Conservation (phyloP, 768 basidiomycete genomes). For the Russula olivacea region DNA sequence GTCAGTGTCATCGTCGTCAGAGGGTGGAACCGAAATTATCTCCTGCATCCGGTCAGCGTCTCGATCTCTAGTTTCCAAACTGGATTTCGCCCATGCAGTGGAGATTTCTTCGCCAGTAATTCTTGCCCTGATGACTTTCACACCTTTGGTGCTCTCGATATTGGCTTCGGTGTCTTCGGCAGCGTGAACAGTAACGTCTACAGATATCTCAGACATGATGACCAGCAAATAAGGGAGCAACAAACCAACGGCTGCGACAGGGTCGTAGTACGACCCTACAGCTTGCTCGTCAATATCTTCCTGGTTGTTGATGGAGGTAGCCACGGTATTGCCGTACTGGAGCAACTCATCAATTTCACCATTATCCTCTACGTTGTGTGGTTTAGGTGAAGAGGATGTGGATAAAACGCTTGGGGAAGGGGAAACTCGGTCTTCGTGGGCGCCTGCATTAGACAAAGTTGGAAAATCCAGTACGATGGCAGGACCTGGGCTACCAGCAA, state of each 20-base stretch:
- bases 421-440: background rate
- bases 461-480: background rate
- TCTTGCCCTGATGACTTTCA: background rate
- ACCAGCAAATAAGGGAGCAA: background rate
- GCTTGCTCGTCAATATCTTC: background rate
- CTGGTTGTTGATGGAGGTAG: background rate
- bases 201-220: slow-evolving; percentile 2
- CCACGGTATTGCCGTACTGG: background rate
- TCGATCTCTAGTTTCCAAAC: background rate
- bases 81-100: background rate
- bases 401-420: slow-evolving; percentile 9
- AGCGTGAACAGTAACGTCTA: slow-evolving; percentile 2
- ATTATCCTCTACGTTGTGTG: background rate
- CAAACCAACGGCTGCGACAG: background rate
- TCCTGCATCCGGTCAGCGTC: background rate
- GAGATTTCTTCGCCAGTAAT: background rate
- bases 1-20: slow-evolving; percentile 17
- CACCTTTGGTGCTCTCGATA: background rate
- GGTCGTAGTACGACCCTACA: background rate
- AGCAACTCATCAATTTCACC: background rate
- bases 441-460: background rate
- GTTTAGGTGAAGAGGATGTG: background rate
- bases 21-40: slow-evolving; percentile 2
- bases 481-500: slow-evolving; percentile 6
- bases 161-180: background rate